A percentile compares a stretch with the other conserved stretches of the same genome.
These are phyloP conservation scores for Penicillium longicatenatum DNA, from an alignment of 495 filamentous ascomycete genomes.

Conservation along the genomic window DNA sequence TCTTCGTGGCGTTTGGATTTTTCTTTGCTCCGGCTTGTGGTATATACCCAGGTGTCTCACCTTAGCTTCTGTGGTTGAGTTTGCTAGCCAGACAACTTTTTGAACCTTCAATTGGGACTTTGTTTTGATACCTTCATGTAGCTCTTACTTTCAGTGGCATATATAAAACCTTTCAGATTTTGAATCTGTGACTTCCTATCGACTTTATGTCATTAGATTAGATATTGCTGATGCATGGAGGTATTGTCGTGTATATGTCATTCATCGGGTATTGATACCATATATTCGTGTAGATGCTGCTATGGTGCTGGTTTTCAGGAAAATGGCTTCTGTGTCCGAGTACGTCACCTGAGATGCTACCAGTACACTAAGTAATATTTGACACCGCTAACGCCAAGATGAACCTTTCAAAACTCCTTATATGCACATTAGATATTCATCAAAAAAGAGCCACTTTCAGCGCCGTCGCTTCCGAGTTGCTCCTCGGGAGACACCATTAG, in stretches of 20 bases:
- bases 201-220: too few species aligned
- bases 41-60: conserved; percentile 28
- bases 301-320: not conserved
- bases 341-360: not conserved
- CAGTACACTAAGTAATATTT: not conserved
- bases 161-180: not conserved
- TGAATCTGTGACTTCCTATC: not conserved
- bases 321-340: not conserved
- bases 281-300: not conserved
- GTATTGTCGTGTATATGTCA: not conserved
- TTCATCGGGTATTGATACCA: not conserved
- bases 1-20: conserved; percentile 17
- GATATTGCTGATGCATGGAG: too few species aligned
- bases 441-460: conserved; percentile 21
- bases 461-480: conserved; percentile 21
- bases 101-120: not conserved
- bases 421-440: conserved; percentile 9
- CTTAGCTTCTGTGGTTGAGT: conserved; percentile 20
- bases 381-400: not conserved
- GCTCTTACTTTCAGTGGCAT: not conserved
- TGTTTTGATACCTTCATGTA: conserved; percentile 1
- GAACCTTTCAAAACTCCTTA: conserved; percentile 9
- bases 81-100: conserved; percentile 19
- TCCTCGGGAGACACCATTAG: conserved; percentile 18
- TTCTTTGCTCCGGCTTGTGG: conserved; percentile 22